Evolutionary conservation across 2,329 filamentous ascomycete genomes (phyloP).

Genomic region (Pestalotiopsis sp.): DNA sequence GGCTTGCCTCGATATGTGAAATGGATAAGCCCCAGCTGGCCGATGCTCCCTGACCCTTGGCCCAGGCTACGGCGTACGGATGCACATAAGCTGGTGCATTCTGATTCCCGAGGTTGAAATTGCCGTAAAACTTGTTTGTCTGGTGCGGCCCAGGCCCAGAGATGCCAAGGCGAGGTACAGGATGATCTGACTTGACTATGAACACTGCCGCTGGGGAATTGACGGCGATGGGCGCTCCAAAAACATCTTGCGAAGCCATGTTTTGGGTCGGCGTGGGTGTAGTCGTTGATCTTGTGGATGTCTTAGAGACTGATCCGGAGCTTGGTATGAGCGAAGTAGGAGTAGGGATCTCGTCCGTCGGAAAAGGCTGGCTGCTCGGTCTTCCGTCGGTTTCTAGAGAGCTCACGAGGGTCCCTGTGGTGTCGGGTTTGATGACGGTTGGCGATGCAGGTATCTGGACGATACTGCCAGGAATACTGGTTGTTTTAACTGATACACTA

Average conservation of each 20-base stretch:
- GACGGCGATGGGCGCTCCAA: slow-evolving; percentile 54
- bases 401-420: slow-evolving; percentile 33
- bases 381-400: slow-evolving; percentile 28
- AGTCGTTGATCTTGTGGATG: slow-evolving; percentile 19
- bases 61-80: slow-evolving; percentile 72
- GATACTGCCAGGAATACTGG: slow-evolving; percentile 28
- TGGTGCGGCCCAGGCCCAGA: slow-evolving; percentile 50
- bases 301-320: slow-evolving; percentile 14
- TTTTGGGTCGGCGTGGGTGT: slow-evolving; percentile 20
- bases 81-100: slow-evolving; percentile 70
- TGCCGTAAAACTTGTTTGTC: slow-evolving; percentile 82
- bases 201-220: slow-evolving; percentile 51
- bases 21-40: slow-evolving; percentile 77
- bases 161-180: slow-evolving; percentile 55
- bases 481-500: slow-evolving; percentile 31
- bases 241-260: slow-evolving; percentile 46
- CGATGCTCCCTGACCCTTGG: slow-evolving; percentile 60
- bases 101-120: slow-evolving; percentile 77
- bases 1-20: slow-evolving; percentile 68
- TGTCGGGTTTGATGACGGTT: slow-evolving; percentile 27
- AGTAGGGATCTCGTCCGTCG: slow-evolving; percentile 34
- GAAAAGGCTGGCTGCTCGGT: slow-evolving; percentile 23
- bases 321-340: slow-evolving; percentile 34
- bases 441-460: slow-evolving; percentile 34
- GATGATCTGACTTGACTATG: slow-evolving; percentile 52